These are phyloP conservation scores for Polytolypa hystricis DNA, from an alignment of 2,329 filamentous ascomycete species.

Conservation along the genomic window DNA sequence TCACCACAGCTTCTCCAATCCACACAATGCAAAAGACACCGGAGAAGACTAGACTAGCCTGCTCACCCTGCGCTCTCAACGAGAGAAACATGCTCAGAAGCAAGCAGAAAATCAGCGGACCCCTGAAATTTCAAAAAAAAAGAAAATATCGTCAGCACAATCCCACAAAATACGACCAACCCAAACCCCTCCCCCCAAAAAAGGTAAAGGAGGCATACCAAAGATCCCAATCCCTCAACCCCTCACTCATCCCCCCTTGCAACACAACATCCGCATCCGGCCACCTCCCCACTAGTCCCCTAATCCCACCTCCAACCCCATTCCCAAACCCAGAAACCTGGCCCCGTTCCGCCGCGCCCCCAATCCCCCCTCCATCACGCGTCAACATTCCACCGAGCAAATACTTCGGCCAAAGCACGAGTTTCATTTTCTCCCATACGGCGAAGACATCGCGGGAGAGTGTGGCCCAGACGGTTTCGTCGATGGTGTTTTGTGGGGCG, in stretches of 20 bases:
- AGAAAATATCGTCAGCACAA: too few relatives aligned
- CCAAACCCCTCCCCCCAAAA: too few relatives aligned
- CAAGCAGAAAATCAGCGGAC: conserved; percentile 87
- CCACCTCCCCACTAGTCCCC: conserved; percentile 51
- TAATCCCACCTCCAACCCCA: conserved; percentile 37
- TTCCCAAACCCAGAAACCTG: conserved; percentile 34
- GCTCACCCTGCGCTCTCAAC: conserved; percentile 63
- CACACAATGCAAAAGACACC: conserved; percentile 95
- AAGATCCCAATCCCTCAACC: conserved; percentile 90
- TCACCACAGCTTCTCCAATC: conserved; percentile 93
- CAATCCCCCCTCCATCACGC: conserved; percentile 43
- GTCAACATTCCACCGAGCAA: conserved; percentile 60
- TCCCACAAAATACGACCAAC: not conserved
- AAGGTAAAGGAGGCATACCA: too few relatives aligned
- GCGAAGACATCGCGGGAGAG: conserved; percentile 80
- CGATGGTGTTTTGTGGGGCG: conserved; percentile 84
- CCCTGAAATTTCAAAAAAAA: too few relatives aligned
- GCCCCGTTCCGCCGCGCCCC: conserved; percentile 46
- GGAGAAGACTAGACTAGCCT: conserved; percentile 83
- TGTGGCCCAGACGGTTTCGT: conserved; percentile 97
- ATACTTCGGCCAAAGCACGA: conserved; percentile 93
- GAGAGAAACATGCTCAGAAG: conserved; percentile 80
- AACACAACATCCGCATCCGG: conserved; percentile 56
- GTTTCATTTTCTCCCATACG: conserved; percentile 96
- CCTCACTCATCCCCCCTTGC: conserved; percentile 70